These are phyloP conservation scores for Mimosa pudica DNA, from an alignment of 306 rosid genomes.

Conservation along the genomic window DNA sequence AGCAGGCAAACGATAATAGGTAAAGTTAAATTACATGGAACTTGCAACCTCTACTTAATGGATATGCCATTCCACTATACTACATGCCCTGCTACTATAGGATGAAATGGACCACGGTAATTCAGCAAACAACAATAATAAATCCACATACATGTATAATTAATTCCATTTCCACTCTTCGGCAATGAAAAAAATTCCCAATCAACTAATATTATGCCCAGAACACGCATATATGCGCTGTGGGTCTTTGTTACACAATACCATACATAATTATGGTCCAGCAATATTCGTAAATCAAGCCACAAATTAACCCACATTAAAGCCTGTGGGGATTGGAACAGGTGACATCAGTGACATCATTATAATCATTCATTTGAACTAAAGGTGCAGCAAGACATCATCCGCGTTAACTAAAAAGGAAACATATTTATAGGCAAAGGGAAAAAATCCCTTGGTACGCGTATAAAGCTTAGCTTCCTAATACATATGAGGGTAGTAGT, in stretches of 20 bases:
- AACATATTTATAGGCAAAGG: not conserved
- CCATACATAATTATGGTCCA: not conserved
- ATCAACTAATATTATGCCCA: not conserved
- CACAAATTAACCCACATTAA: slow-evolving; percentile 54
- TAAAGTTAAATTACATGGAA: too few species aligned
- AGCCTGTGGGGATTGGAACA: slow-evolving; percentile 49
- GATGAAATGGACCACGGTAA: not conserved
- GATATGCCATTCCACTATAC: too few species aligned
- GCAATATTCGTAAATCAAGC: slow-evolving; percentile 38
- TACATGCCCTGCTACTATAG: too few species aligned
- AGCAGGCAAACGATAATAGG: too few species aligned
- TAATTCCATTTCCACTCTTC: not conserved
- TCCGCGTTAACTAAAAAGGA: slow-evolving; percentile 32
- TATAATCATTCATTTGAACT: slow-evolving; percentile 29
- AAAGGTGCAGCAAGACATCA: slow-evolving; percentile 51
- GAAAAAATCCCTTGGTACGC: slow-evolving; percentile 45
- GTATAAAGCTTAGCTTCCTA: slow-evolving; percentile 67
- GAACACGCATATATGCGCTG: not conserved
- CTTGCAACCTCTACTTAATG: too few species aligned
- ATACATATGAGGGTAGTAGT: slow-evolving; percentile 42
- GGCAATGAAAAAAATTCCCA: not conserved
- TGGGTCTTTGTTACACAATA: not conserved
- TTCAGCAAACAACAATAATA: too few species aligned
- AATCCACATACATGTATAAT: not conserved
- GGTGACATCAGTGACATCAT: slow-evolving; percentile 49